These are phyloP conservation scores for Arthrinium phaeospermum DNA, from an alignment of 2,329 filamentous ascomycete species.

Conservation along the genomic window DNA sequence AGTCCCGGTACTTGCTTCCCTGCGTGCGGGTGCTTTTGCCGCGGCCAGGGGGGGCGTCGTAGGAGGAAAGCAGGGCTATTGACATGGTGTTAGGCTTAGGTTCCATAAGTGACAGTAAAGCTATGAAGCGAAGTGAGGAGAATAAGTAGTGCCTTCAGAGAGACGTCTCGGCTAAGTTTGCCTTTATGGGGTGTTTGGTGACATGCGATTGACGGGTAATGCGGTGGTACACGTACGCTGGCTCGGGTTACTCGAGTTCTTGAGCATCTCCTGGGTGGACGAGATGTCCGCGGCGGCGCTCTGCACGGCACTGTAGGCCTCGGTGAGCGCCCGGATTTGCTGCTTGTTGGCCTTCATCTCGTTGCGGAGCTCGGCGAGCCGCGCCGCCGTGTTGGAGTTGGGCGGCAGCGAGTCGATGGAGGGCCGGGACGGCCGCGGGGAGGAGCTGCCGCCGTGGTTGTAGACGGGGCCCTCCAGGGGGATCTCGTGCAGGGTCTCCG, in stretches of 20 bases:
- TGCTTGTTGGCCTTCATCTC: constrained; percentile 26
- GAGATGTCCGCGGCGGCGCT: constrained; percentile 23
- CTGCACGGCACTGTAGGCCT: constrained; percentile 26
- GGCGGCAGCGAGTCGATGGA: constrained; percentile 21
- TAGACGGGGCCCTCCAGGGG: constrained; percentile 16
- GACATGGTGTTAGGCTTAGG: neutral
- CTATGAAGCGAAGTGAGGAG: no score
- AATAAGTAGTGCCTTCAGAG: neutral
- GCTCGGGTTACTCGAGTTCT: neutral
- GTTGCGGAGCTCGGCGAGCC: constrained; percentile 23
- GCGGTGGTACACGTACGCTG: neutral
- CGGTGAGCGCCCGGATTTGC: constrained; percentile 26
- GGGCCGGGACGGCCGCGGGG: neutral
- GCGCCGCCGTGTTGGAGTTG: constrained; percentile 21
- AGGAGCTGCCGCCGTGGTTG: neutral
- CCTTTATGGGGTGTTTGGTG: no score
- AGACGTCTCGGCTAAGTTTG: neutral
- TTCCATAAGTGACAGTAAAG: neutral
- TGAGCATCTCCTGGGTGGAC: constrained; percentile 25
- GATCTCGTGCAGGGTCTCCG: constrained; percentile 25
- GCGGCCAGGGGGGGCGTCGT: neutral
- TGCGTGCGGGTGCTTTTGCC: neutral
- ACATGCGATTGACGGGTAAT: neutral
- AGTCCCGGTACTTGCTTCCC: neutral
- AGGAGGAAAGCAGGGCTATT: no score